Conservation (phyloP, 2,329 filamentous ascomycete genomes). For the Penicillium sp. region DNA sequence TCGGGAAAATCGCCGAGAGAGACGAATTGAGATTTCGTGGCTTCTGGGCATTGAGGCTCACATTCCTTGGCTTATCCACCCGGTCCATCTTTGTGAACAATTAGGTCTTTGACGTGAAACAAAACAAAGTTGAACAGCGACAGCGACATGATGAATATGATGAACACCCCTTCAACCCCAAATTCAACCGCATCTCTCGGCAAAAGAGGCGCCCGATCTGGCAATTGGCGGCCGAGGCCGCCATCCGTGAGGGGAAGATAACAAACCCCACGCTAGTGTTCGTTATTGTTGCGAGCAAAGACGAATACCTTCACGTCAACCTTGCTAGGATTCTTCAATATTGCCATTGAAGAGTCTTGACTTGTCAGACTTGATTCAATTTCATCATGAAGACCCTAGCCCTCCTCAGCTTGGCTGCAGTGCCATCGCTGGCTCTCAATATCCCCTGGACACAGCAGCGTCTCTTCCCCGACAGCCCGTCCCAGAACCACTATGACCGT, state of each 20-base stretch:
- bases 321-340: not conserved
- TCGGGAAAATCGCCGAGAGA: not conserved
- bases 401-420: constrained; percentile 17
- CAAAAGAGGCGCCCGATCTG: constrained; percentile 13
- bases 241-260: constrained; percentile 22
- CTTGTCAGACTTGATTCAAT: not conserved
- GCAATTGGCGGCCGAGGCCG: constrained; percentile 20
- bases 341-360: not conserved
- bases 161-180: not conserved
- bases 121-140: not conserved
- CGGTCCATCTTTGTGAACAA: not conserved
- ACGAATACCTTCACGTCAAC: not conserved
- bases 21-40: not conserved
- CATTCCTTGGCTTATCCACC: not conserved
- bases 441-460: constrained; percentile 29
- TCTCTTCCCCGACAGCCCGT: constrained; percentile 17
- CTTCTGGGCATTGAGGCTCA: not conserved
- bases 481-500: not conserved
- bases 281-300: not conserved
- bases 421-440: constrained; percentile 24
- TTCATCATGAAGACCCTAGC: constrained; percentile 17
- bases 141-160: not conserved
- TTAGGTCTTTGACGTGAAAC: not conserved
- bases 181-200: constrained; percentile 18
- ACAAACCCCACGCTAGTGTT: constrained; percentile 14